Evolutionary conservation across 1,284 basidiomycete species (phyloP).

Genomic region (Fomes fomentarius): DNA sequence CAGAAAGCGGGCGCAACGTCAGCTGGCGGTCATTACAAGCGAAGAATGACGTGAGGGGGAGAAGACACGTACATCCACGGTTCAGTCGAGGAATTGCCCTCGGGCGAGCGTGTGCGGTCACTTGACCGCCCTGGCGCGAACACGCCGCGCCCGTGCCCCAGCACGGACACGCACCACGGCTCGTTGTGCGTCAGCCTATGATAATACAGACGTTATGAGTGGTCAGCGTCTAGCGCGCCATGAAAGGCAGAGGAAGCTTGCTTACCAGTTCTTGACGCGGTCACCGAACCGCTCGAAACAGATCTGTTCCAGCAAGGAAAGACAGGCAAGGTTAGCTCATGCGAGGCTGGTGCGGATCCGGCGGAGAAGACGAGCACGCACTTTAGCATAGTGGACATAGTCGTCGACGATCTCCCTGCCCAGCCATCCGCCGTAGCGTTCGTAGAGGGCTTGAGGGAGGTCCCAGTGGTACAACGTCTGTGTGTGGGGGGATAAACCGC

Average conservation of each 20-base stretch:
- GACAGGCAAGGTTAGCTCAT: not conserved
- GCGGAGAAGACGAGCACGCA: conserved; percentile 30
- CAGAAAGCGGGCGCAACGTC: too few species aligned
- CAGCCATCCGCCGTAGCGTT: conserved; percentile 76
- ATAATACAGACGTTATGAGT: too few species aligned
- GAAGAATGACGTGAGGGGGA: conserved; percentile 16
- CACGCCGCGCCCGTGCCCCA: conserved; percentile 67
- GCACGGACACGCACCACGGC: conserved; percentile 72
- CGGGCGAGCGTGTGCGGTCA: conserved; percentile 53
- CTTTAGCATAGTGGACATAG: conserved; percentile 65
- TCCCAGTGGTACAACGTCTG: conserved; percentile 84
- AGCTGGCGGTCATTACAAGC: too few species aligned
- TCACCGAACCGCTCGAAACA: conserved; percentile 78
- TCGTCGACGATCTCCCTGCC: conserved; percentile 67
- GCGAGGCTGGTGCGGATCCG: too few species aligned
- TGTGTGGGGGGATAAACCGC: conserved; percentile 8
- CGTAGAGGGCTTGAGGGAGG: conserved; percentile 68
- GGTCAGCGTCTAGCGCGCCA: too few species aligned
- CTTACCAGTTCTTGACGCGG: conserved; percentile 77
- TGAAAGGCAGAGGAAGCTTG: conserved; percentile 16
- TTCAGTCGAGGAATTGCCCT: conserved; percentile 67
- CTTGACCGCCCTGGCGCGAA: conserved; percentile 74
- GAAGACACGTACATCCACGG: conserved; percentile 63
- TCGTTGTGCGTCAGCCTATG: conserved; percentile 78
- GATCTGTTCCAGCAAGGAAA: conserved; percentile 38